Conservation (phyloP, 2,329 filamentous ascomycete species). For the Penicillium expansum region DNA sequence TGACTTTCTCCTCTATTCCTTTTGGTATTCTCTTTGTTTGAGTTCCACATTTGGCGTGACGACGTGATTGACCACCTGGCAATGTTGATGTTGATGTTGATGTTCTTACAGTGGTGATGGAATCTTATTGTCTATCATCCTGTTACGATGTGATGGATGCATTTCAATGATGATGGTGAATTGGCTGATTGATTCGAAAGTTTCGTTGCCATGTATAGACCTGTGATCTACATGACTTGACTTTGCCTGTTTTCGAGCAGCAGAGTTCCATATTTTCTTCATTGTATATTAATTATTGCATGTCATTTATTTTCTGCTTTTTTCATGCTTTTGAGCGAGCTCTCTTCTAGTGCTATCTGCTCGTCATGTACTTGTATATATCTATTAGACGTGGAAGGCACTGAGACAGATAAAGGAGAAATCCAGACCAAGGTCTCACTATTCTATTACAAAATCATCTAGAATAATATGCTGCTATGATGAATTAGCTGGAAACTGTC, state of each 20-base stretch:
- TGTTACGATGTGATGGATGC: slow-evolving; percentile 1
- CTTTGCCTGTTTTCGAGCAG: background rate
- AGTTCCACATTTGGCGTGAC: background rate
- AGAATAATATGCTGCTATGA: background rate
- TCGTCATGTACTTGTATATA: slow-evolving; percentile 9
- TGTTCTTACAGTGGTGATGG: background rate
- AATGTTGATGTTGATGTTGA: background rate
- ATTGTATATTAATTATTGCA: background rate
- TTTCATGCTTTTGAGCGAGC: background rate
- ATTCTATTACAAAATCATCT: background rate
- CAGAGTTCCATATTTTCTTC: slow-evolving; percentile 3
- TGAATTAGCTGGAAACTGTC: slow-evolving; percentile 17
- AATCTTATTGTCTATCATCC: background rate
- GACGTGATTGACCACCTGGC: background rate
- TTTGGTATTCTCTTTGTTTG: background rate
- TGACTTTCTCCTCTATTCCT: background rate
- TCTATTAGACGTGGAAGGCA: background rate
- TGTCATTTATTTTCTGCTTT: background rate
- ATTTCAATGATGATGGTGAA: background rate
- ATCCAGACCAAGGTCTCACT: background rate
- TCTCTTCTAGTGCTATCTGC: background rate
- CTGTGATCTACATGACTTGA: background rate
- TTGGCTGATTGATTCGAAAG: background rate
- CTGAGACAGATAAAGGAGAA: background rate
- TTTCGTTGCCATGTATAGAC: background rate